Percentiles rank a stretch among this genome's conserved stretches.
phyloP scores from a whole-genome alignment of 176 grass and related monocot genomes.

The Zea luxurians region DNA sequence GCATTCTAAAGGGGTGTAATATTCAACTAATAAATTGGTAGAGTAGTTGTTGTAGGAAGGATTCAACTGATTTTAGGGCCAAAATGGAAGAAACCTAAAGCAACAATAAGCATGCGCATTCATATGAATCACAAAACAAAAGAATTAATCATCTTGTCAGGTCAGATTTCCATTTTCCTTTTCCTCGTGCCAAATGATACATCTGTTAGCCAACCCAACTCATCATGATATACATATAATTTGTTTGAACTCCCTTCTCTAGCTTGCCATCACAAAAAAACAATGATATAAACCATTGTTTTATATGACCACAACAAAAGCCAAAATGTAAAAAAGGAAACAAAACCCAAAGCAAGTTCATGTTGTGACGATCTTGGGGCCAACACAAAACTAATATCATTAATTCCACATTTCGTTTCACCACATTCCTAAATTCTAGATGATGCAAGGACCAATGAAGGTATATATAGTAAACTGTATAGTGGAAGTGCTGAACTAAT shows the following conservation, averaged over 20 bases:
- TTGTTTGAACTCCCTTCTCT: slow-evolving; percentile 32
- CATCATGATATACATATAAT: slow-evolving; percentile 13
- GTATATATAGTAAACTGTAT: slow-evolving; percentile 31
- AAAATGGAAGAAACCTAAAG: not conserved
- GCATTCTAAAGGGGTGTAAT: not conserved
- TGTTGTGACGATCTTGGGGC: not conserved
- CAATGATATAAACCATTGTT: slow-evolving; percentile 1
- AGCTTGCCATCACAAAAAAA: not conserved
- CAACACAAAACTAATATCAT: not conserved
- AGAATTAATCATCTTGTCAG: slow-evolving; percentile 14
- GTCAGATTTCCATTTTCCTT: slow-evolving; percentile 40
- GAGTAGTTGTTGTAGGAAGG: not conserved
- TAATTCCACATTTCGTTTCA: slow-evolving; percentile 7
- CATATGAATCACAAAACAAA: not conserved
- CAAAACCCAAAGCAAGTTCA: not conserved
- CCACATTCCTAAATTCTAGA: slow-evolving; percentile 16
- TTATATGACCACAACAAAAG: slow-evolving; percentile 7
- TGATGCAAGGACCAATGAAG: not conserved
- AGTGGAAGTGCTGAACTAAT: slow-evolving; percentile 21
- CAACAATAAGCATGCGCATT: not conserved
- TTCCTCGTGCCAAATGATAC: slow-evolving; percentile 53
- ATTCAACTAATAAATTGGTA: not conserved
- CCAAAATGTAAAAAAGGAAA: slow-evolving; percentile 4
- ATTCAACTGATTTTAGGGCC: not conserved
- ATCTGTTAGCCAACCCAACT: slow-evolving; percentile 39